Evolutionary conservation across 352 stramenopile genomes (phyloP).

Genomic region (Phytophthora multivora): DNA sequence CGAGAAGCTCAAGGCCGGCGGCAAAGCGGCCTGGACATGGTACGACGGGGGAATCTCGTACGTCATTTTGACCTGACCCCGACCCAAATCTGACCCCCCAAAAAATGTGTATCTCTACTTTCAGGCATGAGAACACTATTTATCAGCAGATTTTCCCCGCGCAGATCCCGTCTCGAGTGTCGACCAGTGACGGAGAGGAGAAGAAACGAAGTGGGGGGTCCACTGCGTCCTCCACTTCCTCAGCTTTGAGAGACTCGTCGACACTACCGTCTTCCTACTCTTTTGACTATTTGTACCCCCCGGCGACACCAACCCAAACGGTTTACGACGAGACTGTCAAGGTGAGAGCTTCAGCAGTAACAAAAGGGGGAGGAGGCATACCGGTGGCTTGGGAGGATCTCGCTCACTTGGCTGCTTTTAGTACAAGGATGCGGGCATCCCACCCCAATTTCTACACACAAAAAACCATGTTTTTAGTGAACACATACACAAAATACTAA

Average conservation of each 20-base stretch:
- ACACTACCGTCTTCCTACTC: slow-evolving; percentile 76
- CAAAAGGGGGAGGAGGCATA: background rate
- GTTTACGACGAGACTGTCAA: slow-evolving; percentile 89
- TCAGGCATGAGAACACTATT: slow-evolving; percentile 88
- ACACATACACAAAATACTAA: slow-evolving; percentile 5
- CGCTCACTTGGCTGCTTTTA: slow-evolving; percentile 22
- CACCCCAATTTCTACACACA: slow-evolving; percentile 13
- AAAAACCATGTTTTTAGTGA: slow-evolving; percentile 4
- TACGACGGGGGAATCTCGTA: slow-evolving; percentile 17
- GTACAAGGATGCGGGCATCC: slow-evolving; percentile 33
- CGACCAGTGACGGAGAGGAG: slow-evolving; percentile 26
- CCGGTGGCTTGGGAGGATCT: background rate
- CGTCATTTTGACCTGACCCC: background rate
- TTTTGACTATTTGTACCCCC: slow-evolving; percentile 90
- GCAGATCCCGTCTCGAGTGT: slow-evolving; percentile 45
- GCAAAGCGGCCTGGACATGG: slow-evolving; percentile 86
- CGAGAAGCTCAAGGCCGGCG: slow-evolving; percentile 67
- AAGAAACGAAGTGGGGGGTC: slow-evolving; percentile 40
- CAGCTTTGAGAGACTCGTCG: slow-evolving; percentile 27
- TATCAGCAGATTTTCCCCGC: slow-evolving; percentile 87
- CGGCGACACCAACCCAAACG: slow-evolving; percentile 61
- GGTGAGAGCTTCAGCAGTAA: slow-evolving; percentile 14
- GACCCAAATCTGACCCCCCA: slow-evolving; percentile 6
- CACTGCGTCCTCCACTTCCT: slow-evolving; percentile 44
- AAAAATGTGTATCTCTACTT: too few species aligned